Base-by-base conservation (phyloP, 805 yeast species). In the Candida incommunis region DNA sequence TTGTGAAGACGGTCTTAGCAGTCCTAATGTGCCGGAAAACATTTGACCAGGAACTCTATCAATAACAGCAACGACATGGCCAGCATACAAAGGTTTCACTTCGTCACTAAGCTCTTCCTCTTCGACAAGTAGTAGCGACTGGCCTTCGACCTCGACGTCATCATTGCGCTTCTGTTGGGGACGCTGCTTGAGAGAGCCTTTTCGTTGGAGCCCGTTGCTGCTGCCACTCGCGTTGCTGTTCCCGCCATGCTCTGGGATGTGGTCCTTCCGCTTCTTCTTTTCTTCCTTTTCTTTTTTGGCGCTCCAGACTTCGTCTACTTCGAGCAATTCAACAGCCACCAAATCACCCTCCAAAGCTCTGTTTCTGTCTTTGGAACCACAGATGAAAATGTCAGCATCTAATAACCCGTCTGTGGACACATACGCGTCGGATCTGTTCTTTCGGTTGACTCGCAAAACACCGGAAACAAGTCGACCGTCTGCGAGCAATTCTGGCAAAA, bases 111-210 rank as follows among this genome's bases (percentile, higher is more conserved):
- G 83, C 62, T 88, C 96, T 59, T 90, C 96, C 59, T 92, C 98
- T 63, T 92, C 98, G 15, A 82, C 92, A 44, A 92, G 68, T 41
- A 92, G 67, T 50, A 92, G 70, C 1, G 95, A 82, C 64, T 92
- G 98, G 41, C 98, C 98, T 64, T 92, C 98, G 37, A 92, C 98
- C 65, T 92, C 98, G 22, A 92, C 95, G 58, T 92, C 98, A 61
- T 92, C 98, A 58, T 87, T 88, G 65, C 92, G 92, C 72, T 92
- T 92, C 72, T 88, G 94, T 15, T 95, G 83, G 26, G 98, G 96
- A 56, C 98, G 76, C 63, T 88, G 96, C 54, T 86, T 85, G 53
- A 92, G 71, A 1, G 96, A 86, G 16, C 96, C 96, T 57, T 82
- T 77, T 67, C 98, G 79, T 49, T 76, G 77, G 23, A 78, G 60